These are phyloP conservation scores for Aspergillus wentii DNA, from an alignment of 495 filamentous ascomycete genomes.

Conservation along the genomic window DNA sequence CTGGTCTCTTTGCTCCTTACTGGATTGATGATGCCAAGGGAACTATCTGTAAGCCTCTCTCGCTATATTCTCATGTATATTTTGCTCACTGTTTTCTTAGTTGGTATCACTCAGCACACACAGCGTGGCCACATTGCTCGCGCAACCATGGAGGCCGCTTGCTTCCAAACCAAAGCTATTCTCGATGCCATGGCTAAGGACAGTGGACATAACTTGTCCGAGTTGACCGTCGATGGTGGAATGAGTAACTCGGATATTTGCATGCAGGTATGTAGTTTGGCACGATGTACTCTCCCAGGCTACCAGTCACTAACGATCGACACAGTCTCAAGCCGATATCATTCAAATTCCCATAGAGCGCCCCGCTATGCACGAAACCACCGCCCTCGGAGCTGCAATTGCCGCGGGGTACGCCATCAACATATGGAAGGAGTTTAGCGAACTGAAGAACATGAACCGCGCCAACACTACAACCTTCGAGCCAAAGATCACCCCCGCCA, in stretches of 20 bases:
- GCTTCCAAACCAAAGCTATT: conserved; percentile 93
- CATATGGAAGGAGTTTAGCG: conserved; percentile 75
- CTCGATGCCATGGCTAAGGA: conserved; percentile 94
- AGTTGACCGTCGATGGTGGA: conserved; percentile 86
- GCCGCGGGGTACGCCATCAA: conserved; percentile 84
- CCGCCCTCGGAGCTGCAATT: conserved; percentile 88
- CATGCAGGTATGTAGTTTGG: conserved; percentile 78
- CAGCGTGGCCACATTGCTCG: conserved; percentile 87
- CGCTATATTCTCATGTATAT: neutral
- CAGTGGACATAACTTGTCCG: conserved; percentile 68
- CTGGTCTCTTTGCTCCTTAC: conserved; percentile 94
- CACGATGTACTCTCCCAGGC: too few relatives aligned
- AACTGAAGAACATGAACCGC: conserved; percentile 74
- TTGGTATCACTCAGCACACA: conserved; percentile 91
- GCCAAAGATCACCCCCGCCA: conserved; percentile 55
- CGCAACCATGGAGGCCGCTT: conserved; percentile 90
- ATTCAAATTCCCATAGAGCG: conserved; percentile 84
- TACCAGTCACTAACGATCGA: conserved; percentile 13
- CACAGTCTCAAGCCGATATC: conserved; percentile 80
- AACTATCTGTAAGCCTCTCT: conserved; percentile 67
- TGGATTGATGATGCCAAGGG: conserved; percentile 97
- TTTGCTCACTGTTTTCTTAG: conserved; percentile 23
- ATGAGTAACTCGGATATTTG: conserved; percentile 91
- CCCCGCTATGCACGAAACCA: conserved; percentile 90
- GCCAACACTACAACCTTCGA: conserved; percentile 69